These are phyloP conservation scores for Brettanomyces custersianus DNA, from an alignment of 805 yeast genomes.

Conservation along the genomic window DNA sequence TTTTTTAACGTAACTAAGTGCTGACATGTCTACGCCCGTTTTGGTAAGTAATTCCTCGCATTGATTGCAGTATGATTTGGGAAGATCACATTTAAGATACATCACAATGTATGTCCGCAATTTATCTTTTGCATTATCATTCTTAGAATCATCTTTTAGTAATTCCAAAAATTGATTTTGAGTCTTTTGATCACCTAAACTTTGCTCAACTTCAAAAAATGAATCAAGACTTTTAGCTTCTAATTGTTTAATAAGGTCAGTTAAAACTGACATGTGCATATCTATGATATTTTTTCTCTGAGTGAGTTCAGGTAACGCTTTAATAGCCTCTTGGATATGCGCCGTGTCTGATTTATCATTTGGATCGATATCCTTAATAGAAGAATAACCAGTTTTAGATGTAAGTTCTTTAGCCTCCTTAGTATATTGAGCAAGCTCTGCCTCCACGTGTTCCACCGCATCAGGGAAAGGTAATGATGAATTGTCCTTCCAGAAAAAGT, in stretches of 20 bases:
- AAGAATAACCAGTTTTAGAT: constrained; percentile 59
- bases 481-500: constrained; percentile 84
- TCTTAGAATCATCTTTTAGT: constrained; percentile 41
- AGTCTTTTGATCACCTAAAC: constrained; percentile 50
- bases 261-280: constrained; percentile 93
- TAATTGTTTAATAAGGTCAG: constrained; percentile 71
- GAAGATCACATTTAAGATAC: constrained; percentile 45
- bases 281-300: constrained; percentile 83
- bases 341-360: constrained; percentile 45
- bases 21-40: constrained; percentile 49
- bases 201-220: constrained; percentile 91
- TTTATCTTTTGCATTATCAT: constrained; percentile 58
- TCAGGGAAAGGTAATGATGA: constrained; percentile 92
- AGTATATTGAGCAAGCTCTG: constrained; percentile 72
- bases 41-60: constrained; percentile 54
- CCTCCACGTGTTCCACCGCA: constrained; percentile 95
- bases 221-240: constrained; percentile 84
- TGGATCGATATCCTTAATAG: constrained; percentile 69
- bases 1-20: constrained; percentile 68
- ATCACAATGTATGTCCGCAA: constrained; percentile 82
- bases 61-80: constrained; percentile 39
- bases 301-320: constrained; percentile 85
- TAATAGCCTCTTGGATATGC: constrained; percentile 78
- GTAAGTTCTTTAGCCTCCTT: constrained; percentile 84
- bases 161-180: constrained; percentile 53